phyloP scores from a whole-genome alignment of 2,329 filamentous ascomycete genomes.

The Xylaria hypoxylon region DNA sequence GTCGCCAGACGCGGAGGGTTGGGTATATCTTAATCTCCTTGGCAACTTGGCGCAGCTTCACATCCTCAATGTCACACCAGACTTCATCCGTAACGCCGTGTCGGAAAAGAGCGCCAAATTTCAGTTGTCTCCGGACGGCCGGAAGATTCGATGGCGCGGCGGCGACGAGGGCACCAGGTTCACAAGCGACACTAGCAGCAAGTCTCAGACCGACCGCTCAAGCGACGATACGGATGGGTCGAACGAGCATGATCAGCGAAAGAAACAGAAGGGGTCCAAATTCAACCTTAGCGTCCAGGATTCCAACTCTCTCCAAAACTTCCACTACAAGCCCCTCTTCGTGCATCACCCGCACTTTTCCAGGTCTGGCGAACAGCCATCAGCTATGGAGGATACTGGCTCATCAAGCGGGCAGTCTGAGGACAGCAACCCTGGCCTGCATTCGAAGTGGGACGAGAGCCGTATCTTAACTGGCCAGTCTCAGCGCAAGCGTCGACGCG shows the following conservation, averaged over 20 bases:
- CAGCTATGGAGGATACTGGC: constrained; percentile 59
- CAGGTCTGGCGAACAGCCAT: constrained; percentile 60
- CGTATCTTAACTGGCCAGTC: constrained; percentile 54
- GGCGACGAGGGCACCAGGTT: constrained; percentile 72
- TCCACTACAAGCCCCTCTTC: constrained; percentile 75
- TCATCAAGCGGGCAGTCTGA: constrained; percentile 62
- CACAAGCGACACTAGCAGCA: constrained; percentile 70
- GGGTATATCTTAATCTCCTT: constrained; percentile 85
- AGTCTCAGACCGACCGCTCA: constrained; percentile 60
- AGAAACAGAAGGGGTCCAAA: constrained; percentile 59
- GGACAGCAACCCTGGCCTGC: constrained; percentile 60
- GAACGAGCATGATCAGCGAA: constrained; percentile 57
- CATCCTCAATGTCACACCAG: constrained; percentile 83
- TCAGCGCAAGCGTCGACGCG: constrained; percentile 65
- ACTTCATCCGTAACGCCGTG: constrained; percentile 80
- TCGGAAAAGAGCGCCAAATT: constrained; percentile 78
- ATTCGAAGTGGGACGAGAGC: constrained; percentile 60
- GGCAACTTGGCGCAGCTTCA: constrained; percentile 87
- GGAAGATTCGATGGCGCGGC: constrained; percentile 83
- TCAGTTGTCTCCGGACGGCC: constrained; percentile 80
- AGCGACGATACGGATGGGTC: constrained; percentile 61
- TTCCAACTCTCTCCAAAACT: constrained; percentile 59
- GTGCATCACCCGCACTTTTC: constrained; percentile 58
- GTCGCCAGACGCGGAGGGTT: constrained; percentile 74
- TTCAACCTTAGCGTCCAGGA: constrained; percentile 52